Percentiles rank a stretch among this genome's conserved stretches.
Conservation (phyloP, 768 basidiomycete species). For the Tylopilus felleus region DNA sequence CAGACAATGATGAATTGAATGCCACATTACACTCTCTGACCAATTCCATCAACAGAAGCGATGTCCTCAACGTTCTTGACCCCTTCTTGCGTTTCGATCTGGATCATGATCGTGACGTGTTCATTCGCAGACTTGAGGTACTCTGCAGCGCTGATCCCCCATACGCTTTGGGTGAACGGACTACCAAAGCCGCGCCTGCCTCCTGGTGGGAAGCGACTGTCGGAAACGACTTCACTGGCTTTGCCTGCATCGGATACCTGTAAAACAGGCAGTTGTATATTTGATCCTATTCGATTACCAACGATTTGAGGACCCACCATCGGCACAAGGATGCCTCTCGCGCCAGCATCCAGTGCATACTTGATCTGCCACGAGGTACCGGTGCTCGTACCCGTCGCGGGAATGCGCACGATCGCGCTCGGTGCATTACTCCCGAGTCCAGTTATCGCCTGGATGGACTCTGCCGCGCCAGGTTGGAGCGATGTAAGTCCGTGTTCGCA, state of each 20-base stretch:
- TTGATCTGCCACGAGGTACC: slow-evolving; percentile 72
- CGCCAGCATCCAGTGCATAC: slow-evolving; percentile 65
- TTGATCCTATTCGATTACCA: too few relatives aligned
- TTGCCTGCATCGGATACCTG: slow-evolving; percentile 55
- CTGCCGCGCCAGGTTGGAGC: slow-evolving; percentile 53
- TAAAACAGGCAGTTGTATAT: background rate
- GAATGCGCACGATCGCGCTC: slow-evolving; percentile 57
- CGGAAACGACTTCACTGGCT: slow-evolving; percentile 53
- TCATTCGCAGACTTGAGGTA: slow-evolving; percentile 58
- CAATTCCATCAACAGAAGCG: slow-evolving; percentile 58
- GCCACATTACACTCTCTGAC: slow-evolving; percentile 31
- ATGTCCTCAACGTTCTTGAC: slow-evolving; percentile 60
- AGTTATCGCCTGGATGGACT: slow-evolving; percentile 52
- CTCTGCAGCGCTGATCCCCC: slow-evolving; percentile 50
- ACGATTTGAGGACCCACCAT: slow-evolving; percentile 43
- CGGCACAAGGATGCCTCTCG: slow-evolving; percentile 60
- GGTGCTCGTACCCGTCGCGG: slow-evolving; percentile 55
- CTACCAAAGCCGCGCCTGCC: slow-evolving; percentile 66
- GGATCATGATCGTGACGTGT: slow-evolving; percentile 53
- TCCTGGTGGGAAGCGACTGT: slow-evolving; percentile 57
- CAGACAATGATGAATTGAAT: background rate
- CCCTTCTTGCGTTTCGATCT: slow-evolving; percentile 63
- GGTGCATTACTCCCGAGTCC: slow-evolving; percentile 43
- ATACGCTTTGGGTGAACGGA: slow-evolving; percentile 56
- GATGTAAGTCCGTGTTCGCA: slow-evolving; percentile 65